phyloP scores from a whole-genome alignment of 2,329 filamentous ascomycete species.

The Microcyclosporella mali region DNA sequence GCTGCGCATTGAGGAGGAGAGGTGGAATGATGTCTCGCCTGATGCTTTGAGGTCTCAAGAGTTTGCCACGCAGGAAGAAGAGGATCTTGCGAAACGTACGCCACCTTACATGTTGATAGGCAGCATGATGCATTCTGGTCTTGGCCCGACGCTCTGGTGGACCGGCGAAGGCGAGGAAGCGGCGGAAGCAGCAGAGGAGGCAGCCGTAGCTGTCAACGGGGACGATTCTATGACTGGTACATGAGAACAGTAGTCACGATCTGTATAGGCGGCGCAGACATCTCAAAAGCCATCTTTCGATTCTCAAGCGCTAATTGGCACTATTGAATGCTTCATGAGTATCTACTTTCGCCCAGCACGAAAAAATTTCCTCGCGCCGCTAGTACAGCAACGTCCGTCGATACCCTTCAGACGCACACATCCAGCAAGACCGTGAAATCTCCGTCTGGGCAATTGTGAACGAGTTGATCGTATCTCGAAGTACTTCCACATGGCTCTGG shows the following conservation, averaged over 20 bases:
- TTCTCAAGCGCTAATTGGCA: no score
- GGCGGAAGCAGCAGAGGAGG: not conserved
- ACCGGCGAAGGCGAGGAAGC: conserved; percentile 24
- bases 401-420: not conserved
- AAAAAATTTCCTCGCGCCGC: no score
- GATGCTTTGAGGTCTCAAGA: conserved; percentile 49
- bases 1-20: conserved; percentile 77
- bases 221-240: conserved; percentile 7
- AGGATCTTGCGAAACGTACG: conserved; percentile 54
- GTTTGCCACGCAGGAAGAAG: conserved; percentile 48
- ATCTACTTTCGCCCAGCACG: no score
- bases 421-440: conserved; percentile 2
- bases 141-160: conserved; percentile 47
- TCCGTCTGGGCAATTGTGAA: conserved; percentile 5
- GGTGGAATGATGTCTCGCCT: conserved; percentile 89
- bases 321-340: no score
- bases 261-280: no score
- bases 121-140: conserved; percentile 43
- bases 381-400: no score
- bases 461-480: not conserved
- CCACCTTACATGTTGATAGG: conserved; percentile 63
- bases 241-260: no score
- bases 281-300: no score
- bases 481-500: conserved; percentile 2
- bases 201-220: not conserved